A percentile compares a stretch with the other conserved stretches of the same genome.
These are phyloP conservation scores for Phellopilus nigrolimitatus DNA, from an alignment of 1,284 basidiomycete species.

Conservation along the genomic window DNA sequence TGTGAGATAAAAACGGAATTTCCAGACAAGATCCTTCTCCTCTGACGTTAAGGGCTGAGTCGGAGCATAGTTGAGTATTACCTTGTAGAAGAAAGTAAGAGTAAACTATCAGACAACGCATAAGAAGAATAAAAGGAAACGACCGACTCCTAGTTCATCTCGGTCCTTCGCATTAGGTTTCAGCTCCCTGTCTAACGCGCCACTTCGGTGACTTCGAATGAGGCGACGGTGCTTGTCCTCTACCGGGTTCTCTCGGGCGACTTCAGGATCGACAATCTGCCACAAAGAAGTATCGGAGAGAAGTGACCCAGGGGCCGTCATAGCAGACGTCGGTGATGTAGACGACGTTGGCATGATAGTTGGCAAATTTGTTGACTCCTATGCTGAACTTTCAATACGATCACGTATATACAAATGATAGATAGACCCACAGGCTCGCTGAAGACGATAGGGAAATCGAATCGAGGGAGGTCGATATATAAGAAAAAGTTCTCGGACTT, in stretches of 20 bases:
- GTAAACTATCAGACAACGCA: slow-evolving; percentile 2
- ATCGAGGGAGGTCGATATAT: slow-evolving; percentile 94
- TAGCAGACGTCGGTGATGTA: slow-evolving; percentile 33
- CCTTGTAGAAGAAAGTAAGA: slow-evolving; percentile 39
- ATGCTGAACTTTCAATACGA: not conserved
- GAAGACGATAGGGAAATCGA: slow-evolving; percentile 97
- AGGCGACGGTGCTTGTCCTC: slow-evolving; percentile 96
- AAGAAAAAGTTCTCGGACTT: slow-evolving; percentile 89
- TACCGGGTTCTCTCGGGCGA: slow-evolving; percentile 88
- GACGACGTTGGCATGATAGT: slow-evolving; percentile 34
- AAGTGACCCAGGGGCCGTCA: slow-evolving; percentile 42
- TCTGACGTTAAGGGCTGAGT: slow-evolving; percentile 83
- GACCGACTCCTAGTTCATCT: slow-evolving; percentile 85
- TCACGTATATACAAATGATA: slow-evolving; percentile 20
- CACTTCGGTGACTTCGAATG: slow-evolving; percentile 91
- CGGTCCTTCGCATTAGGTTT: slow-evolving; percentile 95
- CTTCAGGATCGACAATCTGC: slow-evolving; percentile 90
- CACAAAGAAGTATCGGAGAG: slow-evolving; percentile 73
- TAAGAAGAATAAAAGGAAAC: slow-evolving; percentile 5
- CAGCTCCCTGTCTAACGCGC: slow-evolving; percentile 91
- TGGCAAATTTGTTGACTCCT: slow-evolving; percentile 24
- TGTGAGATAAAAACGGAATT: slow-evolving; percentile 95
- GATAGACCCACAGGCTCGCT: slow-evolving; percentile 67
- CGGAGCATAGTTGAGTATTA: slow-evolving; percentile 88
- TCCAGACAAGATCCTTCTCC: slow-evolving; percentile 97